Percentiles rank a stretch among this genome's conserved stretches.
Evolutionary conservation across 1,284 basidiomycete species (phyloP).

Genomic region (Quambalaria eucalypti): DNA sequence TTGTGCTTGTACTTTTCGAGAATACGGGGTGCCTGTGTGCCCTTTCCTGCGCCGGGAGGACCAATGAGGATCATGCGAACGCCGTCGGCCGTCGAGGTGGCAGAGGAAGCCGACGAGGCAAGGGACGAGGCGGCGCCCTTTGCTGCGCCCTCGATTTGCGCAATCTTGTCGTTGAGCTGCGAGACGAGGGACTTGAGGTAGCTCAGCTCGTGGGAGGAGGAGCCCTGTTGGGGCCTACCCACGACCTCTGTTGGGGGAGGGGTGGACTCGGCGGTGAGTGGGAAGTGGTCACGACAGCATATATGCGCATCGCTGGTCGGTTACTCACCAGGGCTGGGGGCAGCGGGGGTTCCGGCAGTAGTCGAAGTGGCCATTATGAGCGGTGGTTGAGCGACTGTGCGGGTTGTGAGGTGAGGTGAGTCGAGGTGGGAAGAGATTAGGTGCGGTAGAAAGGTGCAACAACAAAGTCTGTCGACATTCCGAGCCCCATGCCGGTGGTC

Average conservation of each 20-base stretch:
- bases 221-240: slow-evolving; percentile 1
- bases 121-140: slow-evolving; percentile 4
- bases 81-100: slow-evolving; percentile 13
- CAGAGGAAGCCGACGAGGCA: slow-evolving; percentile 13
- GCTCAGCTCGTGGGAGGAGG: slow-evolving; percentile 18
- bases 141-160: slow-evolving; percentile 17
- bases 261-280: not conserved
- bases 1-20: slow-evolving; percentile 70
- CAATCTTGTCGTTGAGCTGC: slow-evolving; percentile 42
- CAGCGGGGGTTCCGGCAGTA: slow-evolving; percentile 10
- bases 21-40: slow-evolving; percentile 91
- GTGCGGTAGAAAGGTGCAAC: too few species aligned
- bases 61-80: slow-evolving; percentile 80
- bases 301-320: not conserved
- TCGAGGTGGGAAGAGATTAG: not conserved
- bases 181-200: slow-evolving; percentile 43
- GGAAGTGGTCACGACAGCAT: too few species aligned
- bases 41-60: slow-evolving; percentile 97
- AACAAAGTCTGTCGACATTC: too few species aligned
- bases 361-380: slow-evolving; percentile 10
- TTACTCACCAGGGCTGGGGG: slow-evolving; percentile 11
- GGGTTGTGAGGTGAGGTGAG: not conserved
- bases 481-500: too few species aligned
- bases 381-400: not conserved
- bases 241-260: slow-evolving; percentile 1